Conservation (phyloP, 2,329 filamentous ascomycete genomes). For the Botrytis medusae region DNA sequence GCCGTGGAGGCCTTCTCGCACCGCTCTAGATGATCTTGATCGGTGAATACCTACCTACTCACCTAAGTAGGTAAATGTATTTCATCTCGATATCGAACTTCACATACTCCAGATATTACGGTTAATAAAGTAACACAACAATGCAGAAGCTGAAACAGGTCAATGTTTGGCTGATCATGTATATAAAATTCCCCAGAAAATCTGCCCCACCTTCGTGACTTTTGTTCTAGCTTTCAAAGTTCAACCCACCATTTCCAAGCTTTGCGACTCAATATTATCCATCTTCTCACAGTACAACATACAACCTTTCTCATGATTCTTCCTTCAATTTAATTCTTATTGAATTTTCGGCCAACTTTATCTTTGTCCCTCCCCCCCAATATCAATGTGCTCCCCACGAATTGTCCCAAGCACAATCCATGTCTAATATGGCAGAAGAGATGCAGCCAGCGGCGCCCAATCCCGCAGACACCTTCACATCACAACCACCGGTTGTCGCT, state of each 20-base stretch:
- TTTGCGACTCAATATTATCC: slow-evolving; percentile 9
- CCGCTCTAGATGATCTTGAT: neutral
- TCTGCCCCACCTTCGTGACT: slow-evolving; percentile 22
- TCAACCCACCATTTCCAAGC: slow-evolving; percentile 16
- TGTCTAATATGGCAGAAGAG: slow-evolving; percentile 40
- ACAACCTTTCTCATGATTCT: neutral
- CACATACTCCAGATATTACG: neutral
- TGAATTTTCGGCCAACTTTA: neutral
- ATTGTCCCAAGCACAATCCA: slow-evolving; percentile 28
- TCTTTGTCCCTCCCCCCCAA: neutral
- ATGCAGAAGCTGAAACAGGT: neutral
- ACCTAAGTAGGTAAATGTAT: neutral
- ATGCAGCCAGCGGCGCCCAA: slow-evolving; percentile 35
- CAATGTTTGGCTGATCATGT: neutral
- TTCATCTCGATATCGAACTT: neutral
- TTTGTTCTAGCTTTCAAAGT: slow-evolving; percentile 17
- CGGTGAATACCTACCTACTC: neutral
- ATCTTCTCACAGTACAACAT: neutral
- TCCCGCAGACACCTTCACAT: slow-evolving; percentile 29
- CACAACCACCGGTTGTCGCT: slow-evolving; percentile 35
- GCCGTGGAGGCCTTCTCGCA: neutral
- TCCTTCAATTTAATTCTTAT: slow-evolving; percentile 5
- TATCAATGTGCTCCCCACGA: slow-evolving; percentile 20
- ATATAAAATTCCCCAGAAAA: slow-evolving; percentile 18
- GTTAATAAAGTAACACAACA: neutral